Conservation (phyloP, 257 asterid species). For the Rauvolfia tetraphylla region DNA sequence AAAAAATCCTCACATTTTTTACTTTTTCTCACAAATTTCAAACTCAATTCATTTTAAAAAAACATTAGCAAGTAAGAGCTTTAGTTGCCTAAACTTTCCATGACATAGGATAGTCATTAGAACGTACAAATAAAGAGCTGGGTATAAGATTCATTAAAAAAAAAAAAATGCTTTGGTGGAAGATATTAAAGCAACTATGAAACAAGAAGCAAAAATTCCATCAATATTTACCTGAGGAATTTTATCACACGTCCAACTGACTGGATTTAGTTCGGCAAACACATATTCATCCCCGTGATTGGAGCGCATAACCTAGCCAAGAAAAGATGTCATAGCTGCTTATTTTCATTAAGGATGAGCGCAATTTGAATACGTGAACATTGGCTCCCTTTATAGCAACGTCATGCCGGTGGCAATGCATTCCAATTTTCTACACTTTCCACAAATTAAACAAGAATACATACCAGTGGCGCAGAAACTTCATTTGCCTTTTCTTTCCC, state of each 20-base stretch:
- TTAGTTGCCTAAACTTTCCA: too few relatives aligned
- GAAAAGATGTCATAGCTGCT: conserved; percentile 1
- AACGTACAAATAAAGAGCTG: too few relatives aligned
- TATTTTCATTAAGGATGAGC: neutral
- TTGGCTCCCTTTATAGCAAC: neutral
- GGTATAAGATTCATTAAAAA: neutral
- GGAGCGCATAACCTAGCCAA: conserved; percentile 66
- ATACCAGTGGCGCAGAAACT: conserved; percentile 81
- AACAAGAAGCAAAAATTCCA: neutral
- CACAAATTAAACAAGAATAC: neutral
- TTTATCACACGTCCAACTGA: conserved; percentile 56
- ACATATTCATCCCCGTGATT: conserved; percentile 64
- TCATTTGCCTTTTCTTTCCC: conserved; percentile 85
- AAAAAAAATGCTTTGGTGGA: neutral
- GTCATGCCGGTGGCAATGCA: too few relatives aligned
- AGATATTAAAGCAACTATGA: neutral
- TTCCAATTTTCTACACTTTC: neutral
- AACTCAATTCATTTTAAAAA: too few relatives aligned
- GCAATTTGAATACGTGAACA: neutral
- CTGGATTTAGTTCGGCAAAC: conserved; percentile 58
- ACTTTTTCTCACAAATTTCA: too few relatives aligned
- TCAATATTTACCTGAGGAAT: conserved; percentile 57
- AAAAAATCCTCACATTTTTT: too few relatives aligned
- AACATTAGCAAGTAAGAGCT: too few relatives aligned
- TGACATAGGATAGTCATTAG: neutral